Base-by-base conservation (phyloP, 2,329 filamentous ascomycete genomes). In the Aspergillus texensis region DNA sequence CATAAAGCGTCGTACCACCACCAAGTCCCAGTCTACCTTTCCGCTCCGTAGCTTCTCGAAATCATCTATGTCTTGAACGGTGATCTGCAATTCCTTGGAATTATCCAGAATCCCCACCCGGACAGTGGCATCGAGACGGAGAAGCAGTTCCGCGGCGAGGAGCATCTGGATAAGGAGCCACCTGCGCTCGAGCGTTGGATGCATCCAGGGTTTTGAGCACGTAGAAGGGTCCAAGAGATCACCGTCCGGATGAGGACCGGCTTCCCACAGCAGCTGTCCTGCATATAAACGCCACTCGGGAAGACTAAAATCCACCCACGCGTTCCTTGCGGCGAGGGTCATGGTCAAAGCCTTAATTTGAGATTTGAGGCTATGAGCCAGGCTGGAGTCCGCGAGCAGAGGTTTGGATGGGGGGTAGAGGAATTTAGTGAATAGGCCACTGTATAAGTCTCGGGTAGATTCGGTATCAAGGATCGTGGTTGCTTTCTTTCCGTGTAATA, bases 21-120 rank as follows among this genome's bases (percentile, higher is more conserved):
- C 77, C 28, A 88, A 72, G 71, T 86, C 84, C 85, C 85, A 87
- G 58, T 85, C 81, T 5, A 84, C 77, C 67, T 87, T 86, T 6
- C 77, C 75, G n/a, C 79, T 82, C 61, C 82, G 80, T 50, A 83
- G 70, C 26, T 77, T 77, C 54, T 81, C 78, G 58, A 85, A 83
- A 8, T 79, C 75, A 24, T 78, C 71, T 16, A 84, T 74, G 57
- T 85, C 82, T 28, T 78, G 72, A 1, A 74, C 69, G 1, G 78
- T 81, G 48, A 85, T 72, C 39, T 74, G 70, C 28, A 81, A 71
- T n/a, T 77, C 74, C 9, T 75, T 72, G 1, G 78, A 73, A 46
- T 75, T 72, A 24, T 77, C 74, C 30, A 82, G 70, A 34, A 85
- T 76, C 14, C 73, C 78, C 11, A 77, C 63, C 24, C 78, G 75